Base-by-base conservation (phyloP, 805 yeast species). In the Kockiozyma suomiensis region DNA sequence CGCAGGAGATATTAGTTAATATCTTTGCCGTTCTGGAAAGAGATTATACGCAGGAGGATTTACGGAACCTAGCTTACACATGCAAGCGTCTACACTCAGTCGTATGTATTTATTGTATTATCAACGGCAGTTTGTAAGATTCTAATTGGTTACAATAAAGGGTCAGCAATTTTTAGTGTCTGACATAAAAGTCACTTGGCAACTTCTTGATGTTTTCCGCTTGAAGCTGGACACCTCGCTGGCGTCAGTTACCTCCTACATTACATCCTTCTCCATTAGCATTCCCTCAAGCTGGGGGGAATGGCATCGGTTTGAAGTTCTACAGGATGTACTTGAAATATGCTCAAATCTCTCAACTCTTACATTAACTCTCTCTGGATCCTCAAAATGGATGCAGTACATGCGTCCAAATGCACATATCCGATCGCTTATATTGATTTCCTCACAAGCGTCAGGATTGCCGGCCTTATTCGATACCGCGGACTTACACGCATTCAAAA, bases 261-360 rank as follows among this genome's bases (percentile, higher is more conserved):
- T 62, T n/a, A 50, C 57, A 15, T 48, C 51, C 12, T 47, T 62
- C 41, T n/a, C 41, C 13, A 62, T 62, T 33, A 38, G 25, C 2
- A 46, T 61, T 28, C 62, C 64, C 2, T 62, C 65, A 15, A 58
- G 63, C 48, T 61, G 66, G 65, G 66, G 66, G n/a, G 66, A 62
- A 49, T 62, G 66, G 66, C 66, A 61, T 25, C 57, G 66, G 6
- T 41, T 64, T n/a, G 57, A 56, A 3, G 19, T 54, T 10, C 48
- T 62, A 3, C 58, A 56, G 19, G 45, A 49, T 10, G 53, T 62
- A 1, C 43, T 62, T 8, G 52, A 37, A 40, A 19, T 25, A 13
- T 62, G 66, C 41, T 10, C 38, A 13, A 55, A 57, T 38, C 19
- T 62, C 7, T 19, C 33, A 3, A 38, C 45, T 7, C 56, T 62